Evolutionary conservation across 129 eudicot species (phyloP), one percentile per base, ranked within the genome.

Genomic region (Flaveria sonorensis): DNA sequence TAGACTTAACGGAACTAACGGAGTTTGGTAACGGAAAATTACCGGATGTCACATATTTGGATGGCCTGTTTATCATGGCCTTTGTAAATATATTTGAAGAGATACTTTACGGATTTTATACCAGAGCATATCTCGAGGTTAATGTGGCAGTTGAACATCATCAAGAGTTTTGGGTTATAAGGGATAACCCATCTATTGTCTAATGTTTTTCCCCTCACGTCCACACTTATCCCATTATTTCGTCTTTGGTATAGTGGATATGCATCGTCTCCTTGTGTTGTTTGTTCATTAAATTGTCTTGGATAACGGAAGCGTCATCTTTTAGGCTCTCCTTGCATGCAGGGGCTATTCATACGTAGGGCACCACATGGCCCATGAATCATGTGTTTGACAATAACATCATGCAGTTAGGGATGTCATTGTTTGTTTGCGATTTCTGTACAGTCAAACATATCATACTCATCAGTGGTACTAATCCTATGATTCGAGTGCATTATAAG

Each of bases 101-200:
- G n/a, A 61, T 79, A 79, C n/a, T 21, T 79, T 24, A 79, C 52
- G 2, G 21, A 39, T 26, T 26, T 26, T 26, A 26, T 26, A 26
- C 28, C n/a, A 43, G 64, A 4, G 68, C 43, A 67, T 7, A 6
- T 12, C 42, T 62, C 10, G 10, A 62, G 43, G 9, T 62, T 23
- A 0, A 62, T 62, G 10, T 62, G 16, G 10, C 39, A 24, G 23
- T 30, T 30, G n/a, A 21, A 30, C 42, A 11, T 62, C 68, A 62
- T 62, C 9, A 24, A 30, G 10, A 62, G 10, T 59, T 23, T 42
- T 2, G 82, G 84, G 30, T 75, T 71, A 28, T 80, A 84, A 1
- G 79, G 82, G 3, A 84, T 56, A 0, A 85, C 81, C 78, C 78
- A 81, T 26, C 55, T 43, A 11, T 81, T 80, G 7, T 84, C 68